Evolutionary conservation across 495 filamentous ascomycete genomes (phyloP).

Genomic region (Hapsidospora chrysogenum): DNA sequence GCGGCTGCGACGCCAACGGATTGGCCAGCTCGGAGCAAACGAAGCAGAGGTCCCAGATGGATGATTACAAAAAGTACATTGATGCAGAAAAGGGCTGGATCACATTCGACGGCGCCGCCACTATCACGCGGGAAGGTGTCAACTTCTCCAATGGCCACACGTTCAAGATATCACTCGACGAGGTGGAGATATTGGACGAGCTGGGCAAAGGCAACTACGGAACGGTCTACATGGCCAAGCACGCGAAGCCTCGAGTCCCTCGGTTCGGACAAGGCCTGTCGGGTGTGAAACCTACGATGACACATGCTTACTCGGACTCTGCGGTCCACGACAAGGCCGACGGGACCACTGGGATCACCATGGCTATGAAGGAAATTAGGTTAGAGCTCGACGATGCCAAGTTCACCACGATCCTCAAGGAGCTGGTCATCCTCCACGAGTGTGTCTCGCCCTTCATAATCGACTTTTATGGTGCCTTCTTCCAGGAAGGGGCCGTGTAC

Average conservation of each 20-base stretch:
- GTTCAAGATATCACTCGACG: slow-evolving; percentile 90
- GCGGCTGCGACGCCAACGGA: slow-evolving; percentile 5
- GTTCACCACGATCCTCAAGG: slow-evolving; percentile 95
- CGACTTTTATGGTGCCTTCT: slow-evolving; percentile 98
- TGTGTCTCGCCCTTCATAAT: slow-evolving; percentile 93
- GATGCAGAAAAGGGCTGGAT: slow-evolving; percentile 82
- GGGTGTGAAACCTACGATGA: background rate
- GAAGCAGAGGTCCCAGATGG: slow-evolving; percentile 49
- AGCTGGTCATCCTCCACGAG: slow-evolving; percentile 88
- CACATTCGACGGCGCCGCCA: slow-evolving; percentile 85
- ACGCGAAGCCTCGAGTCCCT: slow-evolving; percentile 61
- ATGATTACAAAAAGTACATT: slow-evolving; percentile 82
- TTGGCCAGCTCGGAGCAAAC: slow-evolving; percentile 14
- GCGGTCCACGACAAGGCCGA: slow-evolving; percentile 1
- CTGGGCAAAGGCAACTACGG: slow-evolving; percentile 97
- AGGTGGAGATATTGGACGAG: slow-evolving; percentile 89
- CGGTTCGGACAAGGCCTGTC: slow-evolving; percentile 59
- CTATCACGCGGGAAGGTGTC: slow-evolving; percentile 73
- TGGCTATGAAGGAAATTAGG: slow-evolving; percentile 99
- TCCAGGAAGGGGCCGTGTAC: slow-evolving; percentile 96
- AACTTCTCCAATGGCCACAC: slow-evolving; percentile 79
- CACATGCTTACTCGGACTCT: slow-evolving; percentile 1
- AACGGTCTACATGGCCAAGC: slow-evolving; percentile 90
- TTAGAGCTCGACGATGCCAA: slow-evolving; percentile 92
- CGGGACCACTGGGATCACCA: slow-evolving; percentile 50